Percentiles rank a stretch among this genome's conserved stretches.
Evolutionary conservation across 192 early-diverging fungal species (phyloP).

Genomic region (Piromyces sp.): DNA sequence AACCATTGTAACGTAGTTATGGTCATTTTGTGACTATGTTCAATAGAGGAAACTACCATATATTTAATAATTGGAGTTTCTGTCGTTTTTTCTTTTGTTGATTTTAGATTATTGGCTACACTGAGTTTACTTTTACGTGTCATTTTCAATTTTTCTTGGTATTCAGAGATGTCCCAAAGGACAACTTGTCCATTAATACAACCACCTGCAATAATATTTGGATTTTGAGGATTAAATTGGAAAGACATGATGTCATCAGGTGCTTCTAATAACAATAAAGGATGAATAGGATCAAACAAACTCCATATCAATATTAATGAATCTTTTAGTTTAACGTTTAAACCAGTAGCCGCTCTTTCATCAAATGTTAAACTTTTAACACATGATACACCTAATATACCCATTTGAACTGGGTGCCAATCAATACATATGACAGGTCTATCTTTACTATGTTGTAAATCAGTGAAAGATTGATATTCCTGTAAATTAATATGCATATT

Average conservation of each 20-base stretch:
- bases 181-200: conserved; percentile 38
- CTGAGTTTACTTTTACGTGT: conserved; percentile 14
- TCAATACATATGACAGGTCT: conserved; percentile 35
- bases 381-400: conserved; percentile 36
- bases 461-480: conserved; percentile 49
- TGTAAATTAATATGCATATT: conserved; percentile 29
- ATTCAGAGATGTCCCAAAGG: conserved; percentile 41
- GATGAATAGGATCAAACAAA: conserved; percentile 47
- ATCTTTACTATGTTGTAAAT: conserved; percentile 42
- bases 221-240: conserved; percentile 31
- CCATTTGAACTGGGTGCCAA: conserved; percentile 38
- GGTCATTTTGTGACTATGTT: conserved; percentile 22
- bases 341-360: conserved; percentile 24
- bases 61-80: conserved; percentile 16
- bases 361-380: conserved; percentile 25
- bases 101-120: not conserved
- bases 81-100: conserved; percentile 6
- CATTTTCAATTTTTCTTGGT: conserved; percentile 32
- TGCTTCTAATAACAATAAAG: conserved; percentile 39
- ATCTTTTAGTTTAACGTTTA: conserved; percentile 17
- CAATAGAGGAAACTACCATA: conserved; percentile 33
- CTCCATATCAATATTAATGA: conserved; percentile 40
- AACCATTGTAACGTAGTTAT: conserved; percentile 38
- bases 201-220: conserved; percentile 36
- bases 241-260: conserved; percentile 38